Conservation (phyloP, 345 rosid species). For the Bruguiera sexangula region DNA sequence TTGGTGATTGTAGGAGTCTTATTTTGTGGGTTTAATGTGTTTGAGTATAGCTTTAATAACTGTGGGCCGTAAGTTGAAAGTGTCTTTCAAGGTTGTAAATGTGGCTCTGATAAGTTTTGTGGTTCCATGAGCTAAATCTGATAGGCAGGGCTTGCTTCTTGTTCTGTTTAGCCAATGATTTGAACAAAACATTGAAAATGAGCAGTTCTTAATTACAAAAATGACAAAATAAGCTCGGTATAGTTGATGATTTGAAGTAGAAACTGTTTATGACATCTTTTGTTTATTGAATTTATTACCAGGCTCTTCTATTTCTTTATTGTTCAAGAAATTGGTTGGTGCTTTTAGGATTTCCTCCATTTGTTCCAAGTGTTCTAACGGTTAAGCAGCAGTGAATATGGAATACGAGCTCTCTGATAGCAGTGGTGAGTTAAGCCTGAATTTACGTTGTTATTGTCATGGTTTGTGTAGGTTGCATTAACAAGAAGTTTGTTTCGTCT, state of each 20-base stretch:
- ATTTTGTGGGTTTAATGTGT: not conserved
- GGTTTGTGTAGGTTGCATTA: too few species aligned
- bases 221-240: too few species aligned
- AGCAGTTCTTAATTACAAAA: too few species aligned
- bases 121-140: constrained; percentile 1
- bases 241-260: too few species aligned
- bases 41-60: not conserved
- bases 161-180: not conserved
- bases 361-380: not conserved
- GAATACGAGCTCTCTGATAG: constrained; percentile 40
- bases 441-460: too few species aligned
- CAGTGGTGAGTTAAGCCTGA: constrained; percentile 33
- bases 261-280: not conserved
- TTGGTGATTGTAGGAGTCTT: not conserved
- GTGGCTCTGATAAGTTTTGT: not conserved
- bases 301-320: not conserved
- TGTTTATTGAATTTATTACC: not conserved
- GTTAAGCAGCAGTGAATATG: constrained; percentile 20
- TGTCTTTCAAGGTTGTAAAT: not conserved
- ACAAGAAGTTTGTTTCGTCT: too few species aligned
- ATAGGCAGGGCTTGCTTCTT: not conserved
- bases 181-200: too few species aligned
- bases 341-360: not conserved
- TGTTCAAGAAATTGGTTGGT: not conserved
- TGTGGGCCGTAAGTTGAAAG: not conserved